A percentile compares a stretch with the other conserved stretches of the same genome.
These are phyloP conservation scores for Xylaria sp. DNA, from an alignment of 2,329 filamentous ascomycete species.

Conservation along the genomic window DNA sequence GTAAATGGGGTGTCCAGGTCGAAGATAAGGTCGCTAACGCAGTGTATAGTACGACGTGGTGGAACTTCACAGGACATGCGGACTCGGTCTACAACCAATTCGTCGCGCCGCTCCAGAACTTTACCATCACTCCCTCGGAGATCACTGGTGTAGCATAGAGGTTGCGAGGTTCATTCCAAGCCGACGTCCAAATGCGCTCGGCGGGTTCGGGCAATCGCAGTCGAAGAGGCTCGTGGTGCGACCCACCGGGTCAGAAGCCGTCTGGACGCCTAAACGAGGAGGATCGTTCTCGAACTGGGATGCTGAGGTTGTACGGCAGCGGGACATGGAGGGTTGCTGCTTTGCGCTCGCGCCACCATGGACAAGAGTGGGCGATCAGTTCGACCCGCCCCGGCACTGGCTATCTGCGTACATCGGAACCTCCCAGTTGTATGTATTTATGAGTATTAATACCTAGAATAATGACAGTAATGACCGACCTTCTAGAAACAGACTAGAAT, in stretches of 20 bases:
- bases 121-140: constrained; percentile 48
- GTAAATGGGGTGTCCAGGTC: constrained; percentile 19
- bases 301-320: constrained; percentile 17
- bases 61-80: constrained; percentile 51
- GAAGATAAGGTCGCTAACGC: constrained; percentile 34
- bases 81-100: constrained; percentile 46
- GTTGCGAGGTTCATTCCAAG: constrained; percentile 7
- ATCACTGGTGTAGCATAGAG: constrained; percentile 46
- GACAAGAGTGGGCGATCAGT: constrained; percentile 3
- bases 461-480: constrained; percentile 9
- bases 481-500: neutral
- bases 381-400: constrained; percentile 3
- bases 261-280: constrained; percentile 36
- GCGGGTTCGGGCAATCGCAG: constrained; percentile 31
- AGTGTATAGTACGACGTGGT: constrained; percentile 44
- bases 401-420: constrained; percentile 8
- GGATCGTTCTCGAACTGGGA: constrained; percentile 18
- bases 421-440: neutral
- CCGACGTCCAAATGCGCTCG: constrained; percentile 17
- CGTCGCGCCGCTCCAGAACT: constrained; percentile 43
- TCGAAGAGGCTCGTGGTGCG: constrained; percentile 30
- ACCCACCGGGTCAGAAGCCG: constrained; percentile 26
- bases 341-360: constrained; percentile 12
- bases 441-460: neutral
- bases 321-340: neutral